Base-by-base conservation (phyloP, 2,329 filamentous ascomycete genomes). In the Cladosporium sp. region DNA sequence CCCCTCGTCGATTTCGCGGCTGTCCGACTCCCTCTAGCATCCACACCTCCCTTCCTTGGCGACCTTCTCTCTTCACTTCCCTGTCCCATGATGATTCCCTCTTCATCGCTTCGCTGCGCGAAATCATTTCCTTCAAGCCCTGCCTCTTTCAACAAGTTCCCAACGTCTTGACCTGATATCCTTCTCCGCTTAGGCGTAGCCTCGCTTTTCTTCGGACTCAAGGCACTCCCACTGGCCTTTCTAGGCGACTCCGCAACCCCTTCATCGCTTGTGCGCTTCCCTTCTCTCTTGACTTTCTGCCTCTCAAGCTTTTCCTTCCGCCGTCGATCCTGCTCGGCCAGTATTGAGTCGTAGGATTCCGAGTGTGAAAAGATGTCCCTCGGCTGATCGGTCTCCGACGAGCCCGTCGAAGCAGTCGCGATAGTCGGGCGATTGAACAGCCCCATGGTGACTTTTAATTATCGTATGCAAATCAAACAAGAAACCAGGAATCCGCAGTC, bases 351-450 rank as follows among this genome's bases (percentile, higher is more conserved):
- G 60, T 70, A 74, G 8, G 60, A 60, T 18, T 63, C 66, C 2
- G 71, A 69, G 51, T 74, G 72, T 49, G 70, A 73, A 58, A 77
- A 77, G 28, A 76, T 66, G 58, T 71, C 66, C 32, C 13, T 33
- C 3, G 49, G 34, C 35, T 38, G 35, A 7, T 14, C n/a, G 35
- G n/a, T 14, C 5, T 67, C 63, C 10, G 58, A 61, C 8, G 49
- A 31, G 2, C 52, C 37, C 9, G 56, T 53, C 8, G 57, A 56
- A 43, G 51, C 44, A n/a, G 10, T 35, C 41, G 42, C 35, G 60
- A 63, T 65, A 13, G 61, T 56, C 3, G 63, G 63, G 37, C 61
- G 51, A 8, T 63, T 62, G 63, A 67, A 67, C 37, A 66, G 59
- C 9, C 59, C 60, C 65, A 67, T 67, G 28, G 8, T 43, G 10